A percentile compares a stretch with the other conserved stretches of the same genome.
Conservation (phyloP, 768 basidiomycete genomes). For the Termitomyces sp. region DNA sequence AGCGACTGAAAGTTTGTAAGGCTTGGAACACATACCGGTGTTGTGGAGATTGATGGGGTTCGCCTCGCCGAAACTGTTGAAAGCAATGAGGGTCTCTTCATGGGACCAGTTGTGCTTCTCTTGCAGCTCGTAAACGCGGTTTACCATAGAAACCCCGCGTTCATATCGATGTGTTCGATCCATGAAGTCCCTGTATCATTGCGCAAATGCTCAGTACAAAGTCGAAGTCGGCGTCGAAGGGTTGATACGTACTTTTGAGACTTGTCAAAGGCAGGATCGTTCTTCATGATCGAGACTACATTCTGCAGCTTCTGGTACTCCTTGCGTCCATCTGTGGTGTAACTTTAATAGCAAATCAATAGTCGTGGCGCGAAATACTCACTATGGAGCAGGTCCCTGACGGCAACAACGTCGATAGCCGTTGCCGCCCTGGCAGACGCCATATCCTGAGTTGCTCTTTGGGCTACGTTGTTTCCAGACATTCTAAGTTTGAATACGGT, state of each 20-base stretch:
- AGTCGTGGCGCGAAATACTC: constrained; percentile 17
- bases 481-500: background rate
- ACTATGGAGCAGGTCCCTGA: constrained; percentile 53
- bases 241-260: background rate
- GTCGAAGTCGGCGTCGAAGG: background rate
- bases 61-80: constrained; percentile 47
- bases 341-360: background rate
- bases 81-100: constrained; percentile 44
- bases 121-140: constrained; percentile 58
- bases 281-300: constrained; percentile 43
- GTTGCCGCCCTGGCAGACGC: constrained; percentile 40
- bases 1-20: background rate
- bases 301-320: constrained; percentile 49
- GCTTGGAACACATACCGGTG: constrained; percentile 28
- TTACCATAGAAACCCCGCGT: constrained; percentile 50
- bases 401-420: constrained; percentile 37
- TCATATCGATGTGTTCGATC: constrained; percentile 55
- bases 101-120: constrained; percentile 50
- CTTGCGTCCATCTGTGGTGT: constrained; percentile 38
- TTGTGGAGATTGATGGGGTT: constrained; percentile 42
- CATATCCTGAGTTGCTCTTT: constrained; percentile 53
- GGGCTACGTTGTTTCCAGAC: constrained; percentile 32
- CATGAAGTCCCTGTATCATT: constrained; percentile 46
- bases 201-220: background rate
- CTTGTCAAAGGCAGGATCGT: constrained; percentile 38